Conservation (phyloP, 371 early-diverging fungal genomes). For the Phascolomyces articulosus region DNA sequence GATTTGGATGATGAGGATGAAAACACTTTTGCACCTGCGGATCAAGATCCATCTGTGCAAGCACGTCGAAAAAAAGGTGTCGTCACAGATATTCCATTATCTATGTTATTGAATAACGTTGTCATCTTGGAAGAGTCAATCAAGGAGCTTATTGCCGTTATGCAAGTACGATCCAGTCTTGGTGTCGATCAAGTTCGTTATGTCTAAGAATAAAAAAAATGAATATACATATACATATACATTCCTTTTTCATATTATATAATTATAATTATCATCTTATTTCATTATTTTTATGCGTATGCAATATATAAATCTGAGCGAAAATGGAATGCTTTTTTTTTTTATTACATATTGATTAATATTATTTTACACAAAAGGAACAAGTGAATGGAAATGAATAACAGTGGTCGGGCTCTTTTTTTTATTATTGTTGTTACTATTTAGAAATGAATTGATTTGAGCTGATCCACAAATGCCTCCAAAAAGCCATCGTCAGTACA, state of each 20-base stretch:
- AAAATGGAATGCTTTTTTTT: not conserved
- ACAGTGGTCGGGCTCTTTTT: too few species aligned
- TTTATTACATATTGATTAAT: too few species aligned
- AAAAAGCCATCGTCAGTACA: conserved; percentile 68
- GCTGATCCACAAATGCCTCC: conserved; percentile 34
- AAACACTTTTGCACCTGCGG: conserved; percentile 25
- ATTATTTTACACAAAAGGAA: not conserved
- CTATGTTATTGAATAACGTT: conserved; percentile 76
- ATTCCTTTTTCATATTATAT: too few species aligned
- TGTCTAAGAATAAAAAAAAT: conserved; percentile 3
- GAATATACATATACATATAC: not conserved
- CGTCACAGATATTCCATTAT: conserved; percentile 52
- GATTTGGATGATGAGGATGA: conserved; percentile 33
- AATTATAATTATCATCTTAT: too few species aligned
- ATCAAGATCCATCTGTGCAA: conserved; percentile 24
- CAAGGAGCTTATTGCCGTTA: conserved; percentile 83
- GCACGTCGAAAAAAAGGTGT: conserved; percentile 20
- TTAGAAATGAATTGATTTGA: not conserved
- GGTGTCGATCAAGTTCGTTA: conserved; percentile 70
- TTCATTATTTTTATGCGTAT: not conserved
- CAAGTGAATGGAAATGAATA: not conserved
- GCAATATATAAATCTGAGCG: too few species aligned
- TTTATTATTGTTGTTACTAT: too few species aligned
- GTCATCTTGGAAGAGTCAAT: conserved; percentile 85
- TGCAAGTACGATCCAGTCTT: conserved; percentile 73